These are phyloP conservation scores for Cryptococcus sp. DNA, from an alignment of 1,284 basidiomycete species.

Conservation along the genomic window DNA sequence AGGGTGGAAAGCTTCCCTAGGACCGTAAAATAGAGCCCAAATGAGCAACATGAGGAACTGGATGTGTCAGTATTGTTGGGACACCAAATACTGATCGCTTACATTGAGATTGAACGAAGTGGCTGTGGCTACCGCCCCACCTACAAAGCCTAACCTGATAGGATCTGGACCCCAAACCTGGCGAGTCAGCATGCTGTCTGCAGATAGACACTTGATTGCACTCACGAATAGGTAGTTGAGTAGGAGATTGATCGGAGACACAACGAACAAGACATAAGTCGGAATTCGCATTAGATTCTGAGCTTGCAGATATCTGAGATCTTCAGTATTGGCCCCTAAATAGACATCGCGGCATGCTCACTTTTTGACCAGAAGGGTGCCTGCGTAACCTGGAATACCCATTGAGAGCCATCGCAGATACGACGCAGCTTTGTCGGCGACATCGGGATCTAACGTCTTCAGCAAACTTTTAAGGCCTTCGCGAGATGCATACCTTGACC, in stretches of 20 bases:
- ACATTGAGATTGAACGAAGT: constrained; percentile 83
- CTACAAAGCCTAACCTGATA: constrained; percentile 81
- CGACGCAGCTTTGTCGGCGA: constrained; percentile 68
- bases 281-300: constrained; percentile 83
- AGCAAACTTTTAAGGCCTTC: background rate
- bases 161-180: constrained; percentile 76
- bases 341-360: constrained; percentile 15
- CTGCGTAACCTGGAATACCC: constrained; percentile 76
- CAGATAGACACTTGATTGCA: constrained; percentile 20
- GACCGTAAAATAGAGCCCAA: constrained; percentile 72
- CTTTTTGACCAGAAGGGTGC: constrained; percentile 37
- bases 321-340: background rate
- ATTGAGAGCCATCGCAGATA: constrained; percentile 75
- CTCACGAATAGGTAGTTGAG: constrained; percentile 72
- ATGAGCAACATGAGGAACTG: constrained; percentile 54
- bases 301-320: constrained; percentile 73
- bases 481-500: constrained; percentile 58
- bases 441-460: constrained; percentile 57
- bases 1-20: constrained; percentile 79
- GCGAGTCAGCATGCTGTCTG: constrained; percentile 24
- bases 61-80: background rate
- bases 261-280: constrained; percentile 74
- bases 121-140: constrained; percentile 85
- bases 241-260: constrained; percentile 79
- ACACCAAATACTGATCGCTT: constrained; percentile 17